Conservation (phyloP, 2,329 filamentous ascomycete species). For the Neurospora sp. region DNA sequence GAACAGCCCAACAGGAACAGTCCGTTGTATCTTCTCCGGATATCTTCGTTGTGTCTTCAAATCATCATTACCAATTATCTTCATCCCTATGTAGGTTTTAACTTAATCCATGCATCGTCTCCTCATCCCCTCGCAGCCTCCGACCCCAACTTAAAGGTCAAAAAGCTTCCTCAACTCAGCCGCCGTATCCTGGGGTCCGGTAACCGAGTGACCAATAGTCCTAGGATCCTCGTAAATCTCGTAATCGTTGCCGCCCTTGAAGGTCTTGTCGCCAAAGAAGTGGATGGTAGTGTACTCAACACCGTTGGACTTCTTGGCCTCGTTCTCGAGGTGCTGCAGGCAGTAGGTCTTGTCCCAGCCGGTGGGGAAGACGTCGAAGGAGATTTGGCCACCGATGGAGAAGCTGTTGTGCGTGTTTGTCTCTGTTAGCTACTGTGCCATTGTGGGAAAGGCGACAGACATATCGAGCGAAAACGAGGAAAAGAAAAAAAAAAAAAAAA, state of each 20-base stretch:
- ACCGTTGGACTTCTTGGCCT: conserved; percentile 59
- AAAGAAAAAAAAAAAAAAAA: background rate
- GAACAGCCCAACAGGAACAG: background rate
- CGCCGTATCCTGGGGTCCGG: conserved; percentile 72
- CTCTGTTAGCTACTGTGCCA: background rate
- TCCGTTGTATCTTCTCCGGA: background rate
- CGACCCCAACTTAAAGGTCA: conserved; percentile 37
- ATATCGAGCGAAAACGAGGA: conserved; percentile 1
- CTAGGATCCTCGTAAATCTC: conserved; percentile 81
- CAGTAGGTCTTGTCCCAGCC: conserved; percentile 99
- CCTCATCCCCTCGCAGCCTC: background rate
- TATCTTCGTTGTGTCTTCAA: background rate
- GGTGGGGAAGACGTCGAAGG: conserved; percentile 92
- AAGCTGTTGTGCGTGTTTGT: conserved; percentile 42
- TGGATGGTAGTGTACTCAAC: conserved; percentile 80
- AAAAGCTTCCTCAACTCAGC: conserved; percentile 75
- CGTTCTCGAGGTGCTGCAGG: conserved; percentile 73
- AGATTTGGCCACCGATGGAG: conserved; percentile 95
- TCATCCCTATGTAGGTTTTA: background rate
- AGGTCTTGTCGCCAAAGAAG: conserved; percentile 97
- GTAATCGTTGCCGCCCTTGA: conserved; percentile 84
- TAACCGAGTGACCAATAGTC: conserved; percentile 78
- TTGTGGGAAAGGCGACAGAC: no score
- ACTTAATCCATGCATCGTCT: background rate
- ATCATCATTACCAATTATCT: conserved; percentile 1